Base-by-base conservation (phyloP, 164 flowering plant species). In the Chimonanthus salicifolius region DNA sequence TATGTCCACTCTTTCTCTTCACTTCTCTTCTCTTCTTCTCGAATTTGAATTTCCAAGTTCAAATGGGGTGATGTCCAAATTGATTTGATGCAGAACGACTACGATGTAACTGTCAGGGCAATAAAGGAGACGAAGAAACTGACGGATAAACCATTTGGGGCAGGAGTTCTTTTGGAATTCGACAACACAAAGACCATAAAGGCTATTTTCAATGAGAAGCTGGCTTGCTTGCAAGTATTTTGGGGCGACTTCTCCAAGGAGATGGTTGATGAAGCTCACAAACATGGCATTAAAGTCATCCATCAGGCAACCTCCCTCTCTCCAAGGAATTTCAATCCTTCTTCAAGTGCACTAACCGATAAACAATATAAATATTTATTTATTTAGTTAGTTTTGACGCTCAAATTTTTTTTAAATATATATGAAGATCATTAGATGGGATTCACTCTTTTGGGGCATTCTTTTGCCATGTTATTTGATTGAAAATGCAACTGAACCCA, bases 191-290 rank as follows among this genome's bases (percentile, higher is more conserved):
- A 68, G 72, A 81, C 79, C 9, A 51, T 81, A 3, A 54, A 54
- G 67, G 83, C 80, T 33, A 73, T 81, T 45, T 81, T 81, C 49
- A 79, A 81, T 68, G 81, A 73, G 62, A 81, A 81, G 58, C 77
- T 81, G 4, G 73, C 80, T 1, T 70, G 76, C 62, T 51, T 80
- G 76, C 69, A 77, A 70, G 83, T 80, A 47, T 81, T 72, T 48
- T 81, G 80, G 80, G 83, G 83, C 18, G 78, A 81, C 50, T 81
- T 72, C 68, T 73, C 77, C 21, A 78, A 78, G 71, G 83, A 78
- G 49, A 77, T 78, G 83, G 83, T 80, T 11, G 83, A 81, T 68
- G 81, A 81, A 49, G 83, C 81, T 8, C 83, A 81, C 72, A 81
- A 81, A 58, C 79, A 73, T 33, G 83, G 83, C 15, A 63, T 78